Conservation (phyloP, 768 basidiomycete genomes). For the Mycena filopes region DNA sequence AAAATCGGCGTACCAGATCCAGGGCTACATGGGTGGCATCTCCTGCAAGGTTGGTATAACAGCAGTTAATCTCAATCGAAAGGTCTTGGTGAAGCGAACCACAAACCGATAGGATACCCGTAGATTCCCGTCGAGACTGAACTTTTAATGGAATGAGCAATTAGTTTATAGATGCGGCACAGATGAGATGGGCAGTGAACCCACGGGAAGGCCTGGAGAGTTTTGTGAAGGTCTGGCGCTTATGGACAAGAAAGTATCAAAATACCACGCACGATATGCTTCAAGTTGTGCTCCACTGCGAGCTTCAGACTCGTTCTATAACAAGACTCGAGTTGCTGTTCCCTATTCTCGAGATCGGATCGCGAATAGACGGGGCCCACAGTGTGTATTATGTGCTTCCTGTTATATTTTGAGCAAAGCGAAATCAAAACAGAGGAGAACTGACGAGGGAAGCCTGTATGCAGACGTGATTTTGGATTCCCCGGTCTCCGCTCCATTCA, state of each 20-base stretch:
- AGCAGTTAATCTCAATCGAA: too few species aligned
- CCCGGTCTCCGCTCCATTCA: constrained; percentile 78
- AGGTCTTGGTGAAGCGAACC: too few species aligned
- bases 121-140: constrained; percentile 85
- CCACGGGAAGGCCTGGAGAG: constrained; percentile 77
- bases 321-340: constrained; percentile 70
- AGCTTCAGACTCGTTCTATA: constrained; percentile 73
- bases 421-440: constrained; percentile 28
- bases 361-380: constrained; percentile 79
- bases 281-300: constrained; percentile 67
- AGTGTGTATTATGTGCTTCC: constrained; percentile 80
- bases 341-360: constrained; percentile 53
- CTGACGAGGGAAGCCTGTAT: constrained; percentile 81
- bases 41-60: too few species aligned
- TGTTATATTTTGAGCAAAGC: constrained; percentile 37
- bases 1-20: constrained; percentile 62
- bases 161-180: too few species aligned
- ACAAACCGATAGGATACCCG: constrained; percentile 81
- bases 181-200: too few species aligned
- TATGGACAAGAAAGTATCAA: background rate
- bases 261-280: constrained; percentile 75
- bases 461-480: constrained; percentile 84
- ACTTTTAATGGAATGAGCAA: too few species aligned
- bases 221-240: background rate
- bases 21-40: constrained; percentile 81